A percentile compares a stretch with the other conserved stretches of the same genome.
phyloP scores from a whole-genome alignment of 2,329 filamentous ascomycete genomes.

The Exophiala spinifera region DNA sequence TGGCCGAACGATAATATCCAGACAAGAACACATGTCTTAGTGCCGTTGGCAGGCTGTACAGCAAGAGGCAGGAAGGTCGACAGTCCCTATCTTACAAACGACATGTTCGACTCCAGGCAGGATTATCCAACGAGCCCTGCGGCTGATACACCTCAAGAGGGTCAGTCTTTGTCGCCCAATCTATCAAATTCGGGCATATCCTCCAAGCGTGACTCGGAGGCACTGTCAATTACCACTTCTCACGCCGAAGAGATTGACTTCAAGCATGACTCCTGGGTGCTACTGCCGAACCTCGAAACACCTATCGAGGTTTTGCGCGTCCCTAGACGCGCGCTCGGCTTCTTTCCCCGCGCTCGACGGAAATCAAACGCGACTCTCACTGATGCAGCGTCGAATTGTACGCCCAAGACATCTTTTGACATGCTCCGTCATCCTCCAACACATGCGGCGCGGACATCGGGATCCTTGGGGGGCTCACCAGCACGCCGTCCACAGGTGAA shows the following conservation, averaged over 20 bases:
- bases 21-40: conserved; percentile 70
- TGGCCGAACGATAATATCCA: conserved; percentile 95
- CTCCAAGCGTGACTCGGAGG: conserved; percentile 17
- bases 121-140: conserved; percentile 3
- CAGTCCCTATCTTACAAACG: conserved; percentile 21
- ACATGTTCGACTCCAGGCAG: conserved; percentile 16
- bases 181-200: conserved; percentile 1
- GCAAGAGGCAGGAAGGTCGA: conserved; percentile 53
- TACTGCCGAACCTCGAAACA: conserved; percentile 66
- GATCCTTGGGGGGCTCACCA: conserved; percentile 34
- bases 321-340: conserved; percentile 75
- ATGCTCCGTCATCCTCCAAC: conserved; percentile 31
- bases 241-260: conserved; percentile 59
- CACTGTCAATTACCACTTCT: conserved; percentile 15
- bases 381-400: conserved; percentile 40
- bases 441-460: conserved; percentile 32
- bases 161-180: neutral
- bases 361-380: conserved; percentile 69
- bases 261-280: conserved; percentile 87
- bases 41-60: conserved; percentile 87
- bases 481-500: conserved; percentile 34
- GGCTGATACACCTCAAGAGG: neutral
- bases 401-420: conserved; percentile 29
- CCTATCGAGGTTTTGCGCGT: conserved; percentile 85
- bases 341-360: conserved; percentile 86